Conservation (phyloP, 495 filamentous ascomycete species). For the Penicillium desertorum region DNA sequence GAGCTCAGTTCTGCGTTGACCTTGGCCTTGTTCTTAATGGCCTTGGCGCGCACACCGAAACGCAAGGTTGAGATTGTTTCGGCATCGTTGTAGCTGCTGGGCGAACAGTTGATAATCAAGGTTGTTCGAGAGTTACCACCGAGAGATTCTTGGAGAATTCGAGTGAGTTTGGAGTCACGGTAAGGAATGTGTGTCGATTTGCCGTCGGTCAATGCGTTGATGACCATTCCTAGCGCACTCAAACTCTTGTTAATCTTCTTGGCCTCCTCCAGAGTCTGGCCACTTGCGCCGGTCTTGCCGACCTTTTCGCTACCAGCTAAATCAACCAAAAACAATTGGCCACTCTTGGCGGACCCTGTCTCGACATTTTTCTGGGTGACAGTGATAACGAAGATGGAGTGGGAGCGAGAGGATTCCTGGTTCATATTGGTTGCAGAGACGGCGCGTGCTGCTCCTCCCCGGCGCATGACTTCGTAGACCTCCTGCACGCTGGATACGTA, state of each 20-base stretch:
- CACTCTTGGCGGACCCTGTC: slow-evolving; percentile 93
- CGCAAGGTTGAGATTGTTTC: slow-evolving; percentile 92
- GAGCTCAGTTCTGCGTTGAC: slow-evolving; percentile 97
- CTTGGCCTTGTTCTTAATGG: slow-evolving; percentile 99
- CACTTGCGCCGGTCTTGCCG: slow-evolving; percentile 96
- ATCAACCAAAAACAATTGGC: slow-evolving; percentile 95
- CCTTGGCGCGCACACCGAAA: slow-evolving; percentile 95
- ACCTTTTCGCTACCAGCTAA: slow-evolving; percentile 97
- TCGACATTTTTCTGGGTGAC: slow-evolving; percentile 98
- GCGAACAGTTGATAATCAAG: slow-evolving; percentile 97
- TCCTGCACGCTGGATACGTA: slow-evolving; percentile 95
- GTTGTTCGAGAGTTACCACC: slow-evolving; percentile 98
- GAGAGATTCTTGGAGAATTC: slow-evolving; percentile 93
- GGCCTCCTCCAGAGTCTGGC: slow-evolving; percentile 95
- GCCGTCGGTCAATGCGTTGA: slow-evolving; percentile 94
- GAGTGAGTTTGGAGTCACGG: slow-evolving; percentile 95
- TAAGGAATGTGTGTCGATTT: slow-evolving; percentile 98
- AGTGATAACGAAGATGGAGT: slow-evolving; percentile 97
- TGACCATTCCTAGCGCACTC: slow-evolving; percentile 97
- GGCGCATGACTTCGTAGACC: slow-evolving; percentile 95
- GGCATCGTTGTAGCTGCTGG: slow-evolving; percentile 95
- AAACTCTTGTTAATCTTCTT: slow-evolving; percentile 99
- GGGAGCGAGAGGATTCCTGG: slow-evolving; percentile 95
- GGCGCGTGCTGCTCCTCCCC: slow-evolving; percentile 82
- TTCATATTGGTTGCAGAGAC: slow-evolving; percentile 99